Evolutionary conservation across 164 flowering plant species (phyloP), one percentile per base, ranked within the genome.

Genomic region (Stephania cephalantha): DNA sequence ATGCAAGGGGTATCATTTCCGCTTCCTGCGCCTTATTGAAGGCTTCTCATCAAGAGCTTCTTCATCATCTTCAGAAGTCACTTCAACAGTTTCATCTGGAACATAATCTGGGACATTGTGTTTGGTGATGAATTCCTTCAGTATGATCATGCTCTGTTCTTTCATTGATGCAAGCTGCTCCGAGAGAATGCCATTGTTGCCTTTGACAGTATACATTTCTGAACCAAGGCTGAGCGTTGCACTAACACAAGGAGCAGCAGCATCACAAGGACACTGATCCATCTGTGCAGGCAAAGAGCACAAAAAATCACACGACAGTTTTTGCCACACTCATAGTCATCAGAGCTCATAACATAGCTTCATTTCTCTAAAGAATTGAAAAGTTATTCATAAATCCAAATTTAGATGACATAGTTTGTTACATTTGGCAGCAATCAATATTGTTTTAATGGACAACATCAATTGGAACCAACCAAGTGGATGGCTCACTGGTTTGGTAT

Each of bases 21-120:
- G 73, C 29, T 80, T 86, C 84, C 79, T 81, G 17, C 77, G 69
- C 25, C 78, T 86, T 83, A 70, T 73, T 12, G 83, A 73, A 70
- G 75, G 82, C 80, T 75, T 78, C 44, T 73, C 52, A 17, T 73
- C 31, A 69, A 81, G 85, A 29, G 22, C 75, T 35, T 89, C 97
- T 6, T 88, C 93, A n/a, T 70, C 58, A 20, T 70, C 72, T 42
- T 85, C 90, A 3, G 93, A 90, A 30, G 86, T 81, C 69, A 77
- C 61, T 63, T 88, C 95, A 58, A 81, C 79, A 18, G 80, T 76
- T 61, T 93, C 96, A 79, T 93, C 94, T 61, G 96, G 96, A 53
- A 90, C 96, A 75, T 93, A 92, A 73, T 77, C 86, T 0, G 96
- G 96, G 58, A 84, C 90, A 70, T 91, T 93, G 73, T 93, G 84